Evolutionary conservation across 805 yeast species (phyloP), one percentile per base, ranked within the genome.

Genomic region (Candida yuanshanica): DNA sequence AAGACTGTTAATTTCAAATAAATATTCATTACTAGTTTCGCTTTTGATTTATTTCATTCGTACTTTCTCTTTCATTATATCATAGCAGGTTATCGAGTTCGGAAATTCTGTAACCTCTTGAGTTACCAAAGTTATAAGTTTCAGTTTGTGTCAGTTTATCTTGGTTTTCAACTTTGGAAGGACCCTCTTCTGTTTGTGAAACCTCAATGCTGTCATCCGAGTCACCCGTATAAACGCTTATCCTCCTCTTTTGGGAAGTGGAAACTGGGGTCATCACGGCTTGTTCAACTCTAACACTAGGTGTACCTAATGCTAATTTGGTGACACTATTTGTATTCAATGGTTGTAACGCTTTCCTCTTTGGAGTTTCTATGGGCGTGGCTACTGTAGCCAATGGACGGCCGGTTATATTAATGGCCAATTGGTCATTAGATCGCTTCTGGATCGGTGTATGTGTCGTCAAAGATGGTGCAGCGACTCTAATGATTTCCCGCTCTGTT

Each of bases 71-170:
- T 7, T 10, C 9, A 6, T 6, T 14, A 10, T 18, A 10, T 27
- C 18, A 27, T 18, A 27, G 31, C 10, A 27, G 16, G 16, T 14
- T 18, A 21, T 31, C 34, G 8, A 45, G 14, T 13, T 48, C 39
- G 3, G 50, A 44, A 7, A 50, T 33, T 20, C 42, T 37, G 6
- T 37, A 33, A 7, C 44, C 35, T 11, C 25, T 35, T 17, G 14
- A 22, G 12, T 18, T n/a, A 5, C 50, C 53, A 25, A 45, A 51
- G 37, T 49, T 39, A 26, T 51, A 51, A 3, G 55, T 51, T 29
- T 39, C 46, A 1, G 55, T 51, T 29, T 47, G 50, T 13, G 53
- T 49, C 6, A 39, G 16, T 31, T 32, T 41, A 7, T 21, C 39
- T 36, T 26, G 17, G 22, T 20, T 9, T 22, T 7, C 13, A 16